Base-by-base conservation (phyloP, 1,284 basidiomycete genomes). In the Malassezia caprae region DNA sequence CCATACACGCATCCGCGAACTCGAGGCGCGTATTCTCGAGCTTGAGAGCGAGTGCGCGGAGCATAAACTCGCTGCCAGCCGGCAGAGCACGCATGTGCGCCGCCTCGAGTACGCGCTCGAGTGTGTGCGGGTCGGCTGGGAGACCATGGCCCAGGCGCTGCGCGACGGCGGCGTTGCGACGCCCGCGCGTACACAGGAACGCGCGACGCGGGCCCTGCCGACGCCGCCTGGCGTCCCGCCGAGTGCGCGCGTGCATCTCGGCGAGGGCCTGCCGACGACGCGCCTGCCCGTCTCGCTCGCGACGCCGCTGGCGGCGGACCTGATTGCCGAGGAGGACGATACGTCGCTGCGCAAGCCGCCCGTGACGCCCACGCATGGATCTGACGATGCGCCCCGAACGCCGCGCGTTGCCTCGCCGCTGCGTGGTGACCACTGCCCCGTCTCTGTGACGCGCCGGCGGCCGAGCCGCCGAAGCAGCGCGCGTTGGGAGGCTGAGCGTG, bases 1-100 rank as follows among this genome's bases (percentile, higher is more conserved):
- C 0, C 65, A 69, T 44, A 42, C 68, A 30, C 65, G 69, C 24
- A 65, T 68, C 27, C 62, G 69, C 17, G 70, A 73, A 47, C 58
- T 73, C 23, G 70, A 73, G 50, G 53, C 59, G 32, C 63, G 64
- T 26, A 60, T 73, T 4, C 59, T 65, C 7, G 28, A 45, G 11
- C 57, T 73, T 8, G 70, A 73, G 47, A 48, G 53, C 11, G 68
- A 72, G 44, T 61, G 63, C 23, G 56, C 56, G 1, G 52, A 67
- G 27, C 61, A 61, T 21, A 40, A 48, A 4, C 48, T 68, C 8
- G 53, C 55, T 0, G 55, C 53, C 15, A 19, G 53, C 13, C 51
- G 48, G 8, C 61, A 67, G 31, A 37, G 40, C 15, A 59, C 58
- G n/a, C 57, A 65, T 26, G 45, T 67, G 48, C 58, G 45, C n/a